phyloP scores from a whole-genome alignment of 2,329 filamentous ascomycete species.

The Ophiostoma sp. region DNA sequence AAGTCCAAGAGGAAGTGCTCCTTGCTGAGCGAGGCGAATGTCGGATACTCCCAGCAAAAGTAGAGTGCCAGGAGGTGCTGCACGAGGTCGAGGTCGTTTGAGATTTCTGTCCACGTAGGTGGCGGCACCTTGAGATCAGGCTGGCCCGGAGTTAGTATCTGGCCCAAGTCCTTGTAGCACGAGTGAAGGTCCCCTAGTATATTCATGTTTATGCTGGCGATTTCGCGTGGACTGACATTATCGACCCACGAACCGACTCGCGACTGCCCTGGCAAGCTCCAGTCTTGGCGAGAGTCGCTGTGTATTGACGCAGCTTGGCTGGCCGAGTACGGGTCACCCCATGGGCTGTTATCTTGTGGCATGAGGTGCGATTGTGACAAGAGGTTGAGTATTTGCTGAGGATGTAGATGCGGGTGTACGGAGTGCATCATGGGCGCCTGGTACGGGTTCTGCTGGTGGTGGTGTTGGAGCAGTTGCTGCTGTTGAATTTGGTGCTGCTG shows the following conservation, averaged over 20 bases:
- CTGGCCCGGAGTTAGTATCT: conserved; percentile 45
- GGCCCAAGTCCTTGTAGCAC: conserved; percentile 41
- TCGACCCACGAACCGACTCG: conserved; percentile 50
- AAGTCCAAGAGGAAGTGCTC: conserved; percentile 67
- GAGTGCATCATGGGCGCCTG: neutral
- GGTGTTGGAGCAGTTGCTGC: neutral
- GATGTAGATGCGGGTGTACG: conserved; percentile 7
- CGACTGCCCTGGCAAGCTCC: conserved; percentile 42
- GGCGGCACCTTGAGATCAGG: conserved; percentile 42
- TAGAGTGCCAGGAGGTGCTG: conserved; percentile 61
- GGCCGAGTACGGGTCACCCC: conserved; percentile 41
- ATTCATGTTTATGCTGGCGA: conserved; percentile 20
- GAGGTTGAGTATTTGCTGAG: conserved; percentile 6
- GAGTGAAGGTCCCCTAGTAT: conserved; percentile 11
- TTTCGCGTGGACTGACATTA: conserved; percentile 32
- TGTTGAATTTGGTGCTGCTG: neutral
- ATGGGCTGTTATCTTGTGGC: conserved; percentile 43
- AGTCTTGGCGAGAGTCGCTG: conserved; percentile 47
- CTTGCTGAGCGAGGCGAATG: conserved; percentile 66
- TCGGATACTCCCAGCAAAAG: conserved; percentile 73
- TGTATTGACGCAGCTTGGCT: conserved; percentile 44
- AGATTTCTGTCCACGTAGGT: conserved; percentile 57
- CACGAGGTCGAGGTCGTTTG: conserved; percentile 52
- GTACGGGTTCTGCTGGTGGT: neutral
- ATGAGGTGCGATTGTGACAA: conserved; percentile 13